Evolutionary conservation across 306 rosid genomes (phyloP).

Genomic region (Dryas drummondii): DNA sequence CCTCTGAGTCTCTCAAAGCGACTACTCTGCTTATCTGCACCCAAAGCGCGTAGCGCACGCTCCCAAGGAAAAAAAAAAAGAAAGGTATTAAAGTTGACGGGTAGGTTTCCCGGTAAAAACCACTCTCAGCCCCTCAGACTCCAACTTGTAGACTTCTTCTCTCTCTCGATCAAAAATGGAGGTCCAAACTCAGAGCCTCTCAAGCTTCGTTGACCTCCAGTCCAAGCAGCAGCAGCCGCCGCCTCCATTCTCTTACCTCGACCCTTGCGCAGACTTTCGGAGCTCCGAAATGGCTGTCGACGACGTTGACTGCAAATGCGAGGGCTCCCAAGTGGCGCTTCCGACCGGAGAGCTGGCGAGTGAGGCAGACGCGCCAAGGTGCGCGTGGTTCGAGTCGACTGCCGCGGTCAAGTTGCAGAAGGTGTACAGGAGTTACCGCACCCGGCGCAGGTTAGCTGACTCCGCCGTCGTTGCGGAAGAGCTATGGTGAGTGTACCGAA

Average conservation of each 20-base stretch:
- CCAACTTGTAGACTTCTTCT: background rate
- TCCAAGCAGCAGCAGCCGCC: background rate
- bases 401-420: conserved; percentile 79
- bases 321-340: background rate
- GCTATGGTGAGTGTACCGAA: conserved; percentile 55
- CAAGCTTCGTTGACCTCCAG: conserved; percentile 30
- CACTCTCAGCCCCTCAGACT: background rate
- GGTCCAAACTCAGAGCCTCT: conserved; percentile 40
- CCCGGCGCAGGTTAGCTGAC: conserved; percentile 89
- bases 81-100: background rate
- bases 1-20: background rate
- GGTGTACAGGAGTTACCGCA: conserved; percentile 80
- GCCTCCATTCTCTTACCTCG: conserved; percentile 30
- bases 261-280: background rate
- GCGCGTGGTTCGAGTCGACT: conserved; percentile 17
- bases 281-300: conserved; percentile 24
- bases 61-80: background rate
- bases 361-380: background rate
- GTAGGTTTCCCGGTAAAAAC: conserved; percentile 16
- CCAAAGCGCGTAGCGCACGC: background rate
- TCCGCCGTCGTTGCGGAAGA: conserved; percentile 92
- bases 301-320: conserved; percentile 4
- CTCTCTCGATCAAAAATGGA: conserved; percentile 35
- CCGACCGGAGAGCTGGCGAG: background rate
- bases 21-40: background rate